Conservation (phyloP, 2,329 filamentous ascomycete genomes). For the Myriosclerotinia curreyana region DNA sequence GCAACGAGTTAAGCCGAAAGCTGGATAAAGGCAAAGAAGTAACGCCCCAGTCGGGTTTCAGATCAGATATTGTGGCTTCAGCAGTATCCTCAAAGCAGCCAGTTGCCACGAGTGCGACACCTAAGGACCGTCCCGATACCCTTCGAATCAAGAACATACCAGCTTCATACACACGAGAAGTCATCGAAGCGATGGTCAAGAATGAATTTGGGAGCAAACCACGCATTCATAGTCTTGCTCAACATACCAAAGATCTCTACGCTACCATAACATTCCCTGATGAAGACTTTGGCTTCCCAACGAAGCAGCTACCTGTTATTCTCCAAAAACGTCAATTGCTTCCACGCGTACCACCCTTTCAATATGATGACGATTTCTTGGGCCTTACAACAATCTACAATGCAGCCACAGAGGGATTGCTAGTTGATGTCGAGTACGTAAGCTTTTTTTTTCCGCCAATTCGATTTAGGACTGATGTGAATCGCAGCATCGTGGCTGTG, state of each 20-base stretch:
- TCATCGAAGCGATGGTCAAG: not conserved
- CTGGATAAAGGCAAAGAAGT: not conserved
- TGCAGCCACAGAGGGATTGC: not conserved
- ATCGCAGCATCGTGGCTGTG: slow-evolving; percentile 16
- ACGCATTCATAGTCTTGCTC: slow-evolving; percentile 11
- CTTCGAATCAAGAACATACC: slow-evolving; percentile 19
- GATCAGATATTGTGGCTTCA: too few species aligned
- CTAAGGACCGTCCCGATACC: slow-evolving; percentile 17
- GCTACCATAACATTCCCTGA: slow-evolving; percentile 16
- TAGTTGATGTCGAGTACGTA: slow-evolving; percentile 14
- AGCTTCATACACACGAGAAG: not conserved
- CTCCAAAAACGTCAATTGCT: not conserved
- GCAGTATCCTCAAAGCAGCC: too few species aligned
- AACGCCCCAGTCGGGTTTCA: not conserved
- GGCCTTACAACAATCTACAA: slow-evolving; percentile 16
- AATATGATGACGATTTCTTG: slow-evolving; percentile 17
- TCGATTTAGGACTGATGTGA: not conserved
- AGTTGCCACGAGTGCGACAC: not conserved
- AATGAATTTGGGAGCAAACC: not conserved
- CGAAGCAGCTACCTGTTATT: not conserved
- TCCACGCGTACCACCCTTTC: not conserved
- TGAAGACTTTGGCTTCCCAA: slow-evolving; percentile 1
- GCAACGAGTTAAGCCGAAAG: not conserved
- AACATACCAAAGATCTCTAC: not conserved
- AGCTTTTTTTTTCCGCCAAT: not conserved